These are phyloP conservation scores for Oehlia diaphana DNA, from an alignment of 192 early-diverging fungal genomes.

Conservation along the genomic window DNA sequence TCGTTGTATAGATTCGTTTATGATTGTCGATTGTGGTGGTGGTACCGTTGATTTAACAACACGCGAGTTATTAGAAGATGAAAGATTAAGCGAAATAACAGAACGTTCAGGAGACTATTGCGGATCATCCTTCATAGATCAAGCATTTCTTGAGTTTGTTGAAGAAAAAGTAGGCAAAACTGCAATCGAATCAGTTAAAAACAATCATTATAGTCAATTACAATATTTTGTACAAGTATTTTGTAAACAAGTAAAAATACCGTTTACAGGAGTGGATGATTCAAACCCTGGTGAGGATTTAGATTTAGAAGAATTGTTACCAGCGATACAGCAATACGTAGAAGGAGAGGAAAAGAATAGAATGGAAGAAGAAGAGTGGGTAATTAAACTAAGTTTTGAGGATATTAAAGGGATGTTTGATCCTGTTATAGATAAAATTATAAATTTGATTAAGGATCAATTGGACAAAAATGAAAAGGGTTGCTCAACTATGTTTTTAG, in stretches of 20 bases:
- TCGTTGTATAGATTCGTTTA: conserved; percentile 37
- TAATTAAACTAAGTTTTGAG: not conserved
- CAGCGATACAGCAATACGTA: conserved; percentile 9
- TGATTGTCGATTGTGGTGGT: conserved; percentile 61
- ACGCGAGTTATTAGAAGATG: conserved; percentile 31
- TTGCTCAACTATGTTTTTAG: conserved; percentile 47
- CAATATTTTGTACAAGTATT: conserved; percentile 19
- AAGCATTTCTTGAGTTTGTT: conserved; percentile 45
- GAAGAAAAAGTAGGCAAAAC: conserved; percentile 41
- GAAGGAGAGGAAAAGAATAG: not conserved
- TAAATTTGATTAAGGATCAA: conserved; percentile 34
- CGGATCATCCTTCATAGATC: conserved; percentile 49
- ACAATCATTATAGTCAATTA: conserved; percentile 11
- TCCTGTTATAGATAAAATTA: conserved; percentile 9
- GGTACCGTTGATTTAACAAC: conserved; percentile 60
- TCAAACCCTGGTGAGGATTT: not conserved
- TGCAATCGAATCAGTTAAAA: conserved; percentile 28
- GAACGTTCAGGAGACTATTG: conserved; percentile 52
- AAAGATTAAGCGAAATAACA: conserved; percentile 48
- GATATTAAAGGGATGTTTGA: conserved; percentile 12
- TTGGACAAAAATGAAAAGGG: conserved; percentile 14
- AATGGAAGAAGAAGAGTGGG: not conserved
- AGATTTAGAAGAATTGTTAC: conserved; percentile 6
- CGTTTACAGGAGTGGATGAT: not conserved
- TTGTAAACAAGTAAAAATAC: not conserved